Conservation (phyloP, 2,329 filamentous ascomycete species). For the Xylaria sp. region DNA sequence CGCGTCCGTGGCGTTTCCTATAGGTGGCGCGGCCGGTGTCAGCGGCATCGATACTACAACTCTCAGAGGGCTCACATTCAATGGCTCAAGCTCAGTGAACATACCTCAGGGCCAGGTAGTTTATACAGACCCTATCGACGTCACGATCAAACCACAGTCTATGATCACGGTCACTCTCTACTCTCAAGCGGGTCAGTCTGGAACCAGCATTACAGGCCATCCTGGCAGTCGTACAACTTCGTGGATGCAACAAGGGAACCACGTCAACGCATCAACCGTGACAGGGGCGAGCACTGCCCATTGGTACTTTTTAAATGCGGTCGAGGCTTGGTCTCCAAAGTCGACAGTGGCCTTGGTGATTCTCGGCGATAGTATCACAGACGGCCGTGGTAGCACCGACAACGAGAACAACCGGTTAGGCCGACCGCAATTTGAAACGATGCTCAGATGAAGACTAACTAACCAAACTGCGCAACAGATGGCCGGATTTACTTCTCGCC, state of each 20-base stretch:
- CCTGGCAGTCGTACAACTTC: constrained; percentile 72
- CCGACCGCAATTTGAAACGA: background rate
- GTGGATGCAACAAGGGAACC: constrained; percentile 68
- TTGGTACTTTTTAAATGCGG: constrained; percentile 68
- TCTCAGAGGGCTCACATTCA: constrained; percentile 67
- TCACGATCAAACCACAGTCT: constrained; percentile 60
- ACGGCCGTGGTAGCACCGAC: constrained; percentile 70
- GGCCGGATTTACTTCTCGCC: constrained; percentile 66
- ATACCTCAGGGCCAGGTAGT: constrained; percentile 66
- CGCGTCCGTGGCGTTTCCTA: constrained; percentile 66
- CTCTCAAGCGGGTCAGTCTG: constrained; percentile 64
- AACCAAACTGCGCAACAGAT: constrained; percentile 48
- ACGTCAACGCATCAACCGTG: constrained; percentile 60
- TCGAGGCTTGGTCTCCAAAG: constrained; percentile 65
- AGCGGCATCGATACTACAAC: constrained; percentile 63
- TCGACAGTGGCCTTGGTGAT: constrained; percentile 60
- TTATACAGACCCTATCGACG: constrained; percentile 70
- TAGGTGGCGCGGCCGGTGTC: constrained; percentile 63
- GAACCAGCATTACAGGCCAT: constrained; percentile 69
- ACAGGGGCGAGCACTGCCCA: constrained; percentile 53
- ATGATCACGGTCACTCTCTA: constrained; percentile 70
- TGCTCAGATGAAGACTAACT: constrained; percentile 18
- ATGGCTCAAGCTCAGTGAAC: constrained; percentile 60
- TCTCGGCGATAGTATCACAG: constrained; percentile 74
- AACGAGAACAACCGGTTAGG: constrained; percentile 67